phyloP scores from a whole-genome alignment of 1,139 yeast genomes.

The Meyerozyma guilliermondii region DNA sequence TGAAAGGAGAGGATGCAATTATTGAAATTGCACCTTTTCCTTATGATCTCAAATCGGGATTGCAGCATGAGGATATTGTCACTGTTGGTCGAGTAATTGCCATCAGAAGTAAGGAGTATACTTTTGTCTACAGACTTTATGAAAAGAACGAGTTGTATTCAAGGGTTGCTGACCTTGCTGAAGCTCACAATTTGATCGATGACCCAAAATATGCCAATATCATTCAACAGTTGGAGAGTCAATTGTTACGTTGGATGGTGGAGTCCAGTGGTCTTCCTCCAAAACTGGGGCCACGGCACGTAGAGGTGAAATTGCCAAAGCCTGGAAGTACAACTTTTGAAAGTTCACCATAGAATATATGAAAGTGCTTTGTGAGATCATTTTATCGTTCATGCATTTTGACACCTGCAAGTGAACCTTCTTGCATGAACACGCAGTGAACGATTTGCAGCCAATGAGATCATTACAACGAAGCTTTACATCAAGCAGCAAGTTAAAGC shows the following conservation, averaged over 20 bases:
- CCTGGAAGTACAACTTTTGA: not conserved
- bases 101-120: conserved; percentile 8
- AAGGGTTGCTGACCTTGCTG: conserved; percentile 6
- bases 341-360: no score
- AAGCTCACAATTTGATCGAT: not conserved
- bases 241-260: conserved; percentile 1
- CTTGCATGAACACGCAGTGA: no score
- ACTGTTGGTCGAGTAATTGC: conserved; percentile 12
- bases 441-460: no score
- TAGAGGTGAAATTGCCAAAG: not conserved
- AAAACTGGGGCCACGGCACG: not conserved
- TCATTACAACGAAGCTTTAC: no score
- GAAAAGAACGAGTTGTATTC: conserved; percentile 11
- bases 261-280: not conserved
- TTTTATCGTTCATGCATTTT: no score
- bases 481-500: no score
- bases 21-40: conserved; percentile 6
- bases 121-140: conserved; percentile 11
- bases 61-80: conserved; percentile 5
- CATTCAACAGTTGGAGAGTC: not conserved
- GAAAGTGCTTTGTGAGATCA: no score
- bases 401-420: no score
- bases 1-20: conserved; percentile 4
- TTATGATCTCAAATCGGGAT: conserved; percentile 4
- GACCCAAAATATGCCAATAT: not conserved